Evolutionary conservation across 495 filamentous ascomycete species (phyloP).

Genomic region (Diplogelasinospora grovesii): DNA sequence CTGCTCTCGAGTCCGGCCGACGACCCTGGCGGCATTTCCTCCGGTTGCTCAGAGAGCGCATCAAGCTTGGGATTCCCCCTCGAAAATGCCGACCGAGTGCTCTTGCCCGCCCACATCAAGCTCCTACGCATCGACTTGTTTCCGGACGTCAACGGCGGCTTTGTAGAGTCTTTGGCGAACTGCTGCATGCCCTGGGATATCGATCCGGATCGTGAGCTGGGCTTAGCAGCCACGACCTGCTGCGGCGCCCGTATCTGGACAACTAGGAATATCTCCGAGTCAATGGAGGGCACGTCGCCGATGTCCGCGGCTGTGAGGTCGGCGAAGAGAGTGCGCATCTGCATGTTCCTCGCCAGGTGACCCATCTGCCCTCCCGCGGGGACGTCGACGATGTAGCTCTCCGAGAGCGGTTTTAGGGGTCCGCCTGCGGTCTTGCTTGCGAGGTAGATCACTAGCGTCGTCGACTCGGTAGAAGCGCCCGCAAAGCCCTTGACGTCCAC

Average conservation of each 20-base stretch:
- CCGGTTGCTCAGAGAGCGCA: slow-evolving; percentile 40
- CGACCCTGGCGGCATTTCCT: slow-evolving; percentile 29
- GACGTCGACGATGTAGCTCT: slow-evolving; percentile 77
- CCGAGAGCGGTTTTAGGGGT: slow-evolving; percentile 61
- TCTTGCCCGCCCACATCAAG: slow-evolving; percentile 70
- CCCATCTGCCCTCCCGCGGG: slow-evolving; percentile 61
- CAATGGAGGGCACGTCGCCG: slow-evolving; percentile 62
- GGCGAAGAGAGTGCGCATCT: slow-evolving; percentile 79
- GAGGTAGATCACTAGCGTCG: slow-evolving; percentile 73
- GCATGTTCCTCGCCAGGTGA: slow-evolving; percentile 49
- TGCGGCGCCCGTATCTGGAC: slow-evolving; percentile 68
- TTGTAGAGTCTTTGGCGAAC: slow-evolving; percentile 32
- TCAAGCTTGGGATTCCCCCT: slow-evolving; percentile 42
- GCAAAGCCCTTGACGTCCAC: slow-evolving; percentile 76
- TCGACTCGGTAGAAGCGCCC: slow-evolving; percentile 61
- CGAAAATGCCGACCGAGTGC: slow-evolving; percentile 41
- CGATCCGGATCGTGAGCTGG: slow-evolving; percentile 38
- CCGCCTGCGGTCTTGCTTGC: slow-evolving; percentile 60
- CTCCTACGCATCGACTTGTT: slow-evolving; percentile 65
- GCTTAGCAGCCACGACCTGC: slow-evolving; percentile 40
- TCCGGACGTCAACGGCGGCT: slow-evolving; percentile 36
- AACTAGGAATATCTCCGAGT: slow-evolving; percentile 72
- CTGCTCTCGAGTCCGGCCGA: slow-evolving; percentile 30
- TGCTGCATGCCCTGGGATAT: slow-evolving; percentile 27
- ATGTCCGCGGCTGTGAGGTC: slow-evolving; percentile 78